Evolutionary conservation across 345 rosid species (phyloP).

Genomic region (Hibiscus trionum): DNA sequence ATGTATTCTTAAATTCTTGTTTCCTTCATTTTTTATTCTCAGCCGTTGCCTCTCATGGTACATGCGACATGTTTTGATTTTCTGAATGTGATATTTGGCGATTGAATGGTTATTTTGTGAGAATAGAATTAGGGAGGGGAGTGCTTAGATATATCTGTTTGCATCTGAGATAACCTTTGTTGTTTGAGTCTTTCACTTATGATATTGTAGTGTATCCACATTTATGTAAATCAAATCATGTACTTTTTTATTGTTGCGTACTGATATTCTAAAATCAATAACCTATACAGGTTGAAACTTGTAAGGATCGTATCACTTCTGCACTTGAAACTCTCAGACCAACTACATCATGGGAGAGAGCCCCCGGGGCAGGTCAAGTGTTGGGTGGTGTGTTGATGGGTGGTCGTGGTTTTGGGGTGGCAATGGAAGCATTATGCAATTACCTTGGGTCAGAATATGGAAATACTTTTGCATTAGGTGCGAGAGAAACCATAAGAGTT

Average conservation of each 20-base stretch:
- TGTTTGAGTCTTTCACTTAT: constrained; percentile 1
- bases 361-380: constrained; percentile 66
- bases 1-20: constrained; percentile 15
- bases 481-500: constrained; percentile 23
- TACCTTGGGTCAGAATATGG: constrained; percentile 96
- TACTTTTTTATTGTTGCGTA: background rate
- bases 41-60: background rate
- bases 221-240: background rate
- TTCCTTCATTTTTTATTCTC: background rate
- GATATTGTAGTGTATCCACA: background rate
- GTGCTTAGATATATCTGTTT: background rate
- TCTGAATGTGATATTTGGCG: no score
- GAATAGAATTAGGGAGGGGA: no score
- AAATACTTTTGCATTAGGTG: constrained; percentile 91
- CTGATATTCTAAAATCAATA: background rate
- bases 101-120: no score
- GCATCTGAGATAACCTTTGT: background rate
- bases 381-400: constrained; percentile 88
- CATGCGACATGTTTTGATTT: no score
- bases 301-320: constrained; percentile 80
- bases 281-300: constrained; percentile 63
- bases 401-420: constrained; percentile 94
- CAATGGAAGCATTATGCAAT: constrained; percentile 90
- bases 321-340: constrained; percentile 98
- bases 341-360: constrained; percentile 92